A percentile compares a stretch with the other conserved stretches of the same genome.
These are phyloP conservation scores for Exophiala sp. DNA, from an alignment of 2,329 filamentous ascomycete genomes.

Conservation along the genomic window DNA sequence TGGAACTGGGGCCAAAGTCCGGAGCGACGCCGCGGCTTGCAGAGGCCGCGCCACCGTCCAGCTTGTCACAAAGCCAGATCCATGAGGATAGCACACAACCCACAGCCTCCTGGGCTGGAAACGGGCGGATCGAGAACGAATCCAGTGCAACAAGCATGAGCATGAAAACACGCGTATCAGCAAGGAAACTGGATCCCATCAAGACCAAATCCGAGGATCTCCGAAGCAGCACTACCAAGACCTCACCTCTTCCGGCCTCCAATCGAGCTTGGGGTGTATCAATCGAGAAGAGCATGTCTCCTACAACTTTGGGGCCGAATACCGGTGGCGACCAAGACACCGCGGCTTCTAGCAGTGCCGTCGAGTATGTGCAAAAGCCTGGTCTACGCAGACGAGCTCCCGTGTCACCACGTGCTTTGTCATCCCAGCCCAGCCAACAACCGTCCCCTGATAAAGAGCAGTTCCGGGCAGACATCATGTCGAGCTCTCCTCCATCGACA, in stretches of 20 bases:
- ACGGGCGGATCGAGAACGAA: not conserved
- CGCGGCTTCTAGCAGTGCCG: slow-evolving; percentile 8
- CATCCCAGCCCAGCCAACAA: not conserved
- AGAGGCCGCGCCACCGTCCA: too few species aligned
- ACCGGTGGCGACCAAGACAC: too few species aligned
- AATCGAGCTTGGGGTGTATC: not conserved
- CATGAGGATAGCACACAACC: not conserved
- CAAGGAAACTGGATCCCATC: not conserved
- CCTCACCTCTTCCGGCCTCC: not conserved
- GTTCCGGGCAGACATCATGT: not conserved
- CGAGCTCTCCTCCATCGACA: not conserved
- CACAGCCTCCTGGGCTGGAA: not conserved
- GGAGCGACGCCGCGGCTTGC: too few species aligned
- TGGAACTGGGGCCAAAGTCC: too few species aligned
- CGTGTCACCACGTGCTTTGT: not conserved
- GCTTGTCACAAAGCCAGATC: too few species aligned
- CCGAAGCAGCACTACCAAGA: slow-evolving; percentile 6
- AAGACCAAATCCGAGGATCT: slow-evolving; percentile 26
- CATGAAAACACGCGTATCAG: not conserved
- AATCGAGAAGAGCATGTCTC: too few species aligned
- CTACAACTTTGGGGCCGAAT: too few species aligned
- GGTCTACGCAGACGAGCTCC: slow-evolving; percentile 5
- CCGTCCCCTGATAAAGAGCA: not conserved
- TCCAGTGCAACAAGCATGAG: not conserved
- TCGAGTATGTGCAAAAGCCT: slow-evolving; percentile 8